These are phyloP conservation scores for Raddia guianensis DNA, from an alignment of 176 grass and related monocot genomes.

Conservation along the genomic window DNA sequence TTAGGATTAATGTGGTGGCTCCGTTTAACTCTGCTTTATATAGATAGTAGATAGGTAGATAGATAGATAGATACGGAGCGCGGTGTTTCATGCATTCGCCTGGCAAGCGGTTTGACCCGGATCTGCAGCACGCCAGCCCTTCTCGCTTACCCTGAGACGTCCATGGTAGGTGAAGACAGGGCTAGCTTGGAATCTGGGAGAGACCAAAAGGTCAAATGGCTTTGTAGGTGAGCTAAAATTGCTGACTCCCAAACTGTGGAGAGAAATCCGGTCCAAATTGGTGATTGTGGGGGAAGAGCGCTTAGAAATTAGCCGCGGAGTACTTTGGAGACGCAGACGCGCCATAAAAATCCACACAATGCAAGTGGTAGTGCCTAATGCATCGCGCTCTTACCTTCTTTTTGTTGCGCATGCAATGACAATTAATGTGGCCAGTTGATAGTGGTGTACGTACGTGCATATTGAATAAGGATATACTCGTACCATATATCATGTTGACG, in stretches of 20 bases:
- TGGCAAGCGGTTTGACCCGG: no score
- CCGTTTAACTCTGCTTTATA: no score
- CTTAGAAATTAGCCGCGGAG: neutral
- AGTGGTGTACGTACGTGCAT: neutral
- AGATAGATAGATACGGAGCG: no score
- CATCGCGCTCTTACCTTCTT: neutral
- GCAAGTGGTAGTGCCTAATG: neutral
- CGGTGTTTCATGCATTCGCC: no score
- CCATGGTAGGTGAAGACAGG: neutral
- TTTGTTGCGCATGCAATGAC: slow-evolving; percentile 17
- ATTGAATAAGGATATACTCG: no score
- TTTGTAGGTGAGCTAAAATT: slow-evolving; percentile 35
- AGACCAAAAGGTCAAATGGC: neutral
- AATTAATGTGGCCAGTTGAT: neutral
- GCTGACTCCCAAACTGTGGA: slow-evolving; percentile 9
- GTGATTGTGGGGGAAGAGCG: slow-evolving; percentile 24
- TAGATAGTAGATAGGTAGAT: no score
- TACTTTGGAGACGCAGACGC: neutral
- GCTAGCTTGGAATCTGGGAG: neutral
- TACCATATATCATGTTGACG: neutral
- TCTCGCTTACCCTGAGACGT: no score
- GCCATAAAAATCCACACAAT: neutral
- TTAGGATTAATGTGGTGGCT: no score
- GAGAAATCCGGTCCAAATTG: neutral
- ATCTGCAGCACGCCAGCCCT: no score